Evolutionary conservation across 208 protist genomes (phyloP), one percentile per base, ranked within the genome.

Genomic region (Spongospora subterranea): DNA sequence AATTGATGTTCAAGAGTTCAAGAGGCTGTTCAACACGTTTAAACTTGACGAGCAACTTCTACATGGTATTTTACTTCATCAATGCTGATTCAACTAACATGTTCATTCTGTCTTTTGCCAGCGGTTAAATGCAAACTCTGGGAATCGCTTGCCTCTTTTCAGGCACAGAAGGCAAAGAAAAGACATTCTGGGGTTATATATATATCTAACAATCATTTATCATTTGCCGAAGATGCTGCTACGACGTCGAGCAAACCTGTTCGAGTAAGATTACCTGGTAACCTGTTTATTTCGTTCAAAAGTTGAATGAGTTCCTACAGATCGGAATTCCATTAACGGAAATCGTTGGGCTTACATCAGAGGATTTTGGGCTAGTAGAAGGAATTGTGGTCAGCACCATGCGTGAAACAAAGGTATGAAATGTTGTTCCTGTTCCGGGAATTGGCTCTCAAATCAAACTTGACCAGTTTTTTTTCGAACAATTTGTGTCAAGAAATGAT

Each of bases 391-490:
- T 82, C 71, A 82, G 71, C 40, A 82, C 71, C 6, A 82, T 82
- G 71, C 71, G 71, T 20, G 71, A 82, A 6, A 82, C 71, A 43
- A 82, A 82, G n/a, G 71, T 82, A 45, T 35, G 40, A n/a, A 82
- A 82, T 45, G 71, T 35, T 45, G 6, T 35, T 6, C 71, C 6
- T 82, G 6, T 82, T 82, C 35, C 71, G 17, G 54, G 54, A 29
- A 65, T 17, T 65, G 17, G n/a, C 40, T 6, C 13, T 82, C 71
- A 40, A 82, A 82, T 82, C 71, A n/a, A 40, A 6, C 35, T 82
- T 6, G n/a, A 45, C 35, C n/a, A 82, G 71, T 82, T 82, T 35
- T 82, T 82, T n/a, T 82, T 82, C n/a, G 71, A 82, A 43, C 71
- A 82, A 43, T 82, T 82, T 43, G 17, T n/a, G 11, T 82, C 71